Base-by-base conservation (phyloP, 2,329 filamentous ascomycete genomes). In the Microdochium nivale region DNA sequence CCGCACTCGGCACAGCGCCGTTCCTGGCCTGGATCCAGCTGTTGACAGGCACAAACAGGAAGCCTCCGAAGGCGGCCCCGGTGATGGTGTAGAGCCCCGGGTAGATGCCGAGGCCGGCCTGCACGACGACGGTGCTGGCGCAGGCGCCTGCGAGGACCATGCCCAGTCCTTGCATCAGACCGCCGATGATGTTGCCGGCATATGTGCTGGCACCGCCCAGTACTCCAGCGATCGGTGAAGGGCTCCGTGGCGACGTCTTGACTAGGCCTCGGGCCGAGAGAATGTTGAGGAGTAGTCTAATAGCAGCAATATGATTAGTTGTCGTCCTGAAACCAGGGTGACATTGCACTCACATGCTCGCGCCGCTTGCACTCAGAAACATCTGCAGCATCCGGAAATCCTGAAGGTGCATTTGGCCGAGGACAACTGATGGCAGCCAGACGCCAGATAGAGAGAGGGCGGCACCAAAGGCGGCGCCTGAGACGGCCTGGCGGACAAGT, bases 61-160 rank as follows among this genome's bases (percentile, higher is more conserved):
- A 67, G 2, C 82, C 84, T 3, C 79, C 84, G 2, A 77, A 54
- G 0, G 80, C 55, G 24, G 74, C 77, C 7, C 84, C 84, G 0
- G 67, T 65, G 2, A 86, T 65, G 0, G 78, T 76, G 50, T 72
- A 77, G 37, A 73, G 62, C 0, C 80, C 80, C 0, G 77, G 74
- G 2, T 60, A 66, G 2, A 83, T 68, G 1, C 79, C 76, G 13
- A 75, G 68, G 2, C 75, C 81, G 11, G 81, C 59, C 64, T 88
- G 84, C 0, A 78, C 76, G 48, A 85, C 74, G 5, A 86, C 73
- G 0, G 82, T 85, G 0, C 84, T 84, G 0, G 84, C 82, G 53
- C 84, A 87, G 0, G 83, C 78, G 9, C 82, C 83, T 0, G 82
- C 78, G 16, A 86, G 67, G 5, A 80, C 75, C 83, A 87, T 86